Evolutionary conservation across 176 grass and related monocot genomes (phyloP).

Genomic region (Oryza australiensis): DNA sequence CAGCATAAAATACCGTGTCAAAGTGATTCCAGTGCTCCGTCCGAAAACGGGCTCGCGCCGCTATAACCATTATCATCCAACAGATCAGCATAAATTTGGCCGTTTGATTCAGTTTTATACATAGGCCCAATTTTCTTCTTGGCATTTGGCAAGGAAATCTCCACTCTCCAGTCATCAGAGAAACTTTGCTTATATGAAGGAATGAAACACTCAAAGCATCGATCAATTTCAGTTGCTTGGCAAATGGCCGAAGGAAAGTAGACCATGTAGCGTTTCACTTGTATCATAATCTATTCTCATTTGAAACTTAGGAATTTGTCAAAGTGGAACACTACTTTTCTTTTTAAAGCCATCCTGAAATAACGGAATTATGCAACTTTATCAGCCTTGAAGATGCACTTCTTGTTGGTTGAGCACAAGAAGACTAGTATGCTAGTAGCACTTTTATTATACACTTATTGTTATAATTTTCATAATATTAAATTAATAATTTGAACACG

Average conservation of each 20-base stretch:
- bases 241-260: constrained; percentile 39
- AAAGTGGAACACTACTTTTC: constrained; percentile 40
- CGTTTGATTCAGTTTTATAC: constrained; percentile 5
- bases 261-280: constrained; percentile 21
- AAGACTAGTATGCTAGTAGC: not conserved
- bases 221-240: constrained; percentile 46
- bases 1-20: too few species aligned
- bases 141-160: constrained; percentile 5
- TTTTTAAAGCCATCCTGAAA: constrained; percentile 39
- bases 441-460: not conserved
- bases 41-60: too few species aligned
- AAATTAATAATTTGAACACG: not conserved
- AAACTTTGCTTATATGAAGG: constrained; percentile 15
- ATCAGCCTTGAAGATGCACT: constrained; percentile 9
- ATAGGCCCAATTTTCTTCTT: not conserved
- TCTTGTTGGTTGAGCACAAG: not conserved
- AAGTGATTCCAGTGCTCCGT: too few species aligned
- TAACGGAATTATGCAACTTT: not conserved
- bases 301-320: constrained; percentile 51
- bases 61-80: too few species aligned
- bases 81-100: too few species aligned
- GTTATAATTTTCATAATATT: not conserved
- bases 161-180: not conserved
- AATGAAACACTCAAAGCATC: constrained; percentile 1
- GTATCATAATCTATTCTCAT: constrained; percentile 39